Evolutionary conservation across 805 yeast genomes (phyloP), one percentile per base, ranked within the genome.

Genomic region (Yarrowia sp.): DNA sequence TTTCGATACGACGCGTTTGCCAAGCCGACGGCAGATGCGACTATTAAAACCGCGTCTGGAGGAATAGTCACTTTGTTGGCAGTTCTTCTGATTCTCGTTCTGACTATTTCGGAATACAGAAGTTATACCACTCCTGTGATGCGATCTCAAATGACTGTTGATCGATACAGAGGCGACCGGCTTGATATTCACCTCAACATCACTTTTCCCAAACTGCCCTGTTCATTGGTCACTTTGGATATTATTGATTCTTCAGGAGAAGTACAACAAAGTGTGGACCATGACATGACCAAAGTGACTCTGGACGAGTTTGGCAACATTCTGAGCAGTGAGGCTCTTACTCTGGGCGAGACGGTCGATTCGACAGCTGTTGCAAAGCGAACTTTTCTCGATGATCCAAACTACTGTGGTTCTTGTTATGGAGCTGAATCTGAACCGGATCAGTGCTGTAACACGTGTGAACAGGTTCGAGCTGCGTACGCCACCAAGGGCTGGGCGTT

Each of bases 1-100:
- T 73, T 89, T 57, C 84, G 87, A 47, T 78, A 89, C 66, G 98
- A 92, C 76, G 96, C 93, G n/a, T 92, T 93, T 74, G 84, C 96
- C 33, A 93, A 92, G 76, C 90, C 98, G 5, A 92, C 90, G 39
- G 98, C 93, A 72, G 99, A 95, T 74, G 96, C 96, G 8, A 83
- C 90, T 60, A 84, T 95, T 67, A 86, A 89, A 68, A 95, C 99
- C 4, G 82, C 93, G 5, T 82, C 93, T 8, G 99, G 99, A 63
- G 99, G 97, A 1, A 71, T 91, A 32, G 89, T 95, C 71, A 91
- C 98, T 2, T 71, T 95, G 45, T 77, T 84, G 2, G 88, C 97
- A 71, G 71, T 85, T 2, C 60, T 85, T 6, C 79, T 89, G 2
- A 86, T 90, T 15, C 65, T 87, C 22, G 69, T 88, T 62, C 79